phyloP scores from a whole-genome alignment of 331 rosid genomes.

The Rhamnella rubrinervis region DNA sequence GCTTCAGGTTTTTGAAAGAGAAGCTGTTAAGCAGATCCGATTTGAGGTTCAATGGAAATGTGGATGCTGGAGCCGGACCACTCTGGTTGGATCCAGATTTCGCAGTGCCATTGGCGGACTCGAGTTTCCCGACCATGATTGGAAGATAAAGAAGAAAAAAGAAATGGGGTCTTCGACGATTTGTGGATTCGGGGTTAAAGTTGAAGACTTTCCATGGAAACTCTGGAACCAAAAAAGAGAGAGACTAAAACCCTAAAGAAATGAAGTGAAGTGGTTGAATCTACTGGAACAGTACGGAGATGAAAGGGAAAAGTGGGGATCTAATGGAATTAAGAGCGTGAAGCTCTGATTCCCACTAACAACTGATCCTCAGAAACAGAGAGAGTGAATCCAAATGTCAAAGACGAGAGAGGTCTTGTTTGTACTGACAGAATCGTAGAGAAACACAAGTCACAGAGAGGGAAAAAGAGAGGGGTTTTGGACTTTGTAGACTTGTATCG shows the following conservation, averaged over 20 bases:
- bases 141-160: conserved; percentile 5
- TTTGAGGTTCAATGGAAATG: conserved; percentile 17
- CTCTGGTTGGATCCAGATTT: conserved; percentile 31
- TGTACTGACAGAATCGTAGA: too few species aligned
- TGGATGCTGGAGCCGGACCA: not conserved
- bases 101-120: conserved; percentile 27
- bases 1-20: conserved; percentile 58
- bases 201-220: conserved; percentile 10
- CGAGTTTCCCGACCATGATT: conserved; percentile 44
- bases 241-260: not conserved
- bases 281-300: not conserved
- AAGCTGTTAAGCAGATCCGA: conserved; percentile 51
- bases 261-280: not conserved
- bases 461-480: too few species aligned
- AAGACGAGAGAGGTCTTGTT: too few species aligned
- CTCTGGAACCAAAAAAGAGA: conserved; percentile 22
- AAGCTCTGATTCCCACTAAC: too few species aligned
- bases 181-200: conserved; percentile 6
- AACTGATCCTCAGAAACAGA: too few species aligned
- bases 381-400: too few species aligned
- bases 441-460: too few species aligned
- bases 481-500: too few species aligned
- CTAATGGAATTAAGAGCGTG: too few species aligned
- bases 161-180: not conserved
- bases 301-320: not conserved